Base-by-base conservation (phyloP, 768 basidiomycete species). In the Paxillus involutus region DNA sequence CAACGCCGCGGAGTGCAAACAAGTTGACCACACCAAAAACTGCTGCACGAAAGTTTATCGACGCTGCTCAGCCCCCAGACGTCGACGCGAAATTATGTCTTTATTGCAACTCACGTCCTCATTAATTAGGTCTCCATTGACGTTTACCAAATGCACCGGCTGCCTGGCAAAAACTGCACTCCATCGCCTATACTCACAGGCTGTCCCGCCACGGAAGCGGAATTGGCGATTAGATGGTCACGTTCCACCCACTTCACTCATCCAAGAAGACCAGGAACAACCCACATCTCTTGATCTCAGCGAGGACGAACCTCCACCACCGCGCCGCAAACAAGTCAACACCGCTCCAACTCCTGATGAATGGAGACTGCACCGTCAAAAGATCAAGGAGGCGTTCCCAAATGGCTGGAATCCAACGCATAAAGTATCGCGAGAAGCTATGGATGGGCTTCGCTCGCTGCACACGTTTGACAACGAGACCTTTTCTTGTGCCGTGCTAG, bases 361-460 rank as follows among this genome's bases (percentile, higher is more conserved):
- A 64, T 77, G 75, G 75, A 71, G 69, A 55, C 69, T 64, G 19
- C 85, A 88, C 68, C 79, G 82, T 41, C 67, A 72, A 42, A 62
- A 71, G 11, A 74, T 88, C 54, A 79, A 77, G 51, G 73, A 79
- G 57, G 62, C 68, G 4, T 88, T 87, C 63, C 86, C 86, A 26
- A 68, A 72, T 10, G 86, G 86, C 43, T 94, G 91, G 91, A 74
- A 77, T 47, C 92, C 92, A 24, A 86, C 87, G 52, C 85, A 83
- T 62, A 91, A 90, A 66, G 66, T 94, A 49, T 89, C 89, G 13
- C 80, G 88, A 51, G 86, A 89, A 61, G 90, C 91, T 35, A 94
- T 94, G 91, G 85, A 87, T 58, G 84, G 86, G 14, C 69, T 94
- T 54, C 82, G 88, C 37, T 77, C 82, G 44, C 75, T 94, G 52